Conservation (phyloP, 768 basidiomycete genomes). For the Rhizopogon rudus region DNA sequence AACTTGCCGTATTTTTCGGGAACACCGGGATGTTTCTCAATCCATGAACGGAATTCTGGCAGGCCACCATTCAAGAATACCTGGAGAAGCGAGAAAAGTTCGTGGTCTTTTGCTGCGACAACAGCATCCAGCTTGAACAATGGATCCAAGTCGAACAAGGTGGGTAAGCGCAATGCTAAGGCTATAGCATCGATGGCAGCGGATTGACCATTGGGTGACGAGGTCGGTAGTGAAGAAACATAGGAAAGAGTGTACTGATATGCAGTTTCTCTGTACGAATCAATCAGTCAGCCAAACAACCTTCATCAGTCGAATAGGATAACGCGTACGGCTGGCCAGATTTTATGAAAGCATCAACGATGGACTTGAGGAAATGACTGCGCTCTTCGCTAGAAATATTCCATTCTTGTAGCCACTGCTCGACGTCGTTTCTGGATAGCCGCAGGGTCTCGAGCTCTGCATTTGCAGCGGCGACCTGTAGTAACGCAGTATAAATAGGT, state of each 20-base stretch:
- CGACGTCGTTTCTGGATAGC: constrained; percentile 55
- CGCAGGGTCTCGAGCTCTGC: constrained; percentile 60
- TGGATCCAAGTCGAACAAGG: constrained; percentile 76
- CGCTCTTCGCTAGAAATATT: constrained; percentile 58
- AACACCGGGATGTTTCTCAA: constrained; percentile 37
- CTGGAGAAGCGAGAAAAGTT: constrained; percentile 69
- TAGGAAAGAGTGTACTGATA: constrained; percentile 64
- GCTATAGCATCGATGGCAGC: constrained; percentile 61
- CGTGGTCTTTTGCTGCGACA: constrained; percentile 58
- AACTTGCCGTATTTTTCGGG: constrained; percentile 56
- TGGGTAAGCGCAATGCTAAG: constrained; percentile 58
- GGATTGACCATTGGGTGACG: constrained; percentile 43
- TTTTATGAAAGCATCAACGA: constrained; percentile 56
- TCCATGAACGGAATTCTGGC: constrained; percentile 60
- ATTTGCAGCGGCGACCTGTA: constrained; percentile 54
- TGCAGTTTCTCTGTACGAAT: constrained; percentile 41
- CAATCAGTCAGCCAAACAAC: not conserved
- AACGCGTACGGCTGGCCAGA: constrained; percentile 53
- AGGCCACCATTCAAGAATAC: constrained; percentile 68
- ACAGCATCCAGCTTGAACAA: constrained; percentile 75
- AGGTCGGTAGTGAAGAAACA: constrained; percentile 53
- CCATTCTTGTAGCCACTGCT: constrained; percentile 80
- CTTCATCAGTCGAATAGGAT: not conserved
- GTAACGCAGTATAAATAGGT: constrained; percentile 55
- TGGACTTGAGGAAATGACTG: constrained; percentile 55